A percentile compares a stretch with the other conserved stretches of the same genome.
These are phyloP conservation scores for Trypanosoma lewisi DNA, from an alignment of 208 protist genomes.

Conservation along the genomic window DNA sequence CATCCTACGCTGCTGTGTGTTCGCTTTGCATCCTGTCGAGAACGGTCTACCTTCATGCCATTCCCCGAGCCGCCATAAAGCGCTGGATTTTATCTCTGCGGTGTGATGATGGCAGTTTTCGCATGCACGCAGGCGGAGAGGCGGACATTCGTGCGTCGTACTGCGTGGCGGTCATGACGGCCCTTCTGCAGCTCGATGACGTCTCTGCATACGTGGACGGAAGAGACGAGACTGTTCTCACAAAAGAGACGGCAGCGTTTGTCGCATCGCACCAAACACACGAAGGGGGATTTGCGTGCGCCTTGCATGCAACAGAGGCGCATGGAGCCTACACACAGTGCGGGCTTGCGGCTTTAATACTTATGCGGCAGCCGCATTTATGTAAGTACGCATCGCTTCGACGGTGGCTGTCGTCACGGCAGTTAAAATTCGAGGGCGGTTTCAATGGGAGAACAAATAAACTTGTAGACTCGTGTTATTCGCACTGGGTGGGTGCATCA, in stretches of 20 bases:
- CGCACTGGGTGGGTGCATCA: conserved; percentile 94
- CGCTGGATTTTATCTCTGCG: conserved; percentile 84
- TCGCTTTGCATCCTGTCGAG: conserved; percentile 66
- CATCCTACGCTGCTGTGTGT: conserved; percentile 81
- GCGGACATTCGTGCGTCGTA: conserved; percentile 87
- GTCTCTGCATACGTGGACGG: conserved; percentile 27
- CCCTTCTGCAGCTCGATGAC: conserved; percentile 66
- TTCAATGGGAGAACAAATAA: conserved; percentile 97
- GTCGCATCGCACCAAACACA: conserved; percentile 86
- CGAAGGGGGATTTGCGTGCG: conserved; percentile 90
- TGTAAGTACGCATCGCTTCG: conserved; percentile 53
- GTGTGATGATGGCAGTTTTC: conserved; percentile 70
- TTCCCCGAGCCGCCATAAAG: conserved; percentile 80
- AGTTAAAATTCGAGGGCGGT: conserved; percentile 83
- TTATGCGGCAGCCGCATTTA: conserved; percentile 59
- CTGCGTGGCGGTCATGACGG: conserved; percentile 73
- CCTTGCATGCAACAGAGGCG: conserved; percentile 53
- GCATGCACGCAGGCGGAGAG: conserved; percentile 84
- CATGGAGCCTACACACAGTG: conserved; percentile 94
- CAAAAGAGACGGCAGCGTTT: conserved; percentile 46
- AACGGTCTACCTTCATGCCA: conserved; percentile 25
- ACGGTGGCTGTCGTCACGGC: conserved; percentile 78
- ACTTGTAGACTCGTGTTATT: conserved; percentile 97
- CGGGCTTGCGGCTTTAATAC: conserved; percentile 64
- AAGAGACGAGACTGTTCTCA: conserved; percentile 40